Conservation (phyloP, 352 stramenopile genomes). For the Peronospora farinosa region DNA sequence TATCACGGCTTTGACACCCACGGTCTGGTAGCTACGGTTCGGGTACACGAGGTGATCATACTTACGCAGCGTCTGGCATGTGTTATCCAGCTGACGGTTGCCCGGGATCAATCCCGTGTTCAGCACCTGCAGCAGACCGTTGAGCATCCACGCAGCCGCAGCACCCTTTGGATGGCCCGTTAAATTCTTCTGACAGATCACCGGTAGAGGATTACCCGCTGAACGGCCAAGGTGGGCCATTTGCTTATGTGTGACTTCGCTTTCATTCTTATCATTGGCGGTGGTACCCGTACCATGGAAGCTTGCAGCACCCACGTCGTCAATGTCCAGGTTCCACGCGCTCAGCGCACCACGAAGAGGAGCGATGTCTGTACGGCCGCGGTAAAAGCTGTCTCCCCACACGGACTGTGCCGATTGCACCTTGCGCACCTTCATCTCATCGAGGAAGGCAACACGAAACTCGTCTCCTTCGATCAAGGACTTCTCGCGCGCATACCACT, state of each 20-base stretch:
- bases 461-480: conserved; percentile 32
- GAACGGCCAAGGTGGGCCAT: conserved; percentile 70
- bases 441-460: conserved; percentile 39
- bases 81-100: conserved; percentile 83
- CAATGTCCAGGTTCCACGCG: conserved; percentile 71
- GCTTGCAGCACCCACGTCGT: conserved; percentile 76
- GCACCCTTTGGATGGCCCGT: conserved; percentile 82
- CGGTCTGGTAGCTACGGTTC: conserved; percentile 73
- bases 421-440: conserved; percentile 66
- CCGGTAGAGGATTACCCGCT: conserved; percentile 61
- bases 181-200: conserved; percentile 80
- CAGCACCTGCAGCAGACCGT: conserved; percentile 76
- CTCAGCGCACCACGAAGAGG: conserved; percentile 68
- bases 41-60: conserved; percentile 79
- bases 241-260: conserved; percentile 82
- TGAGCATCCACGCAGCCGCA: conserved; percentile 78
- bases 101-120: conserved; percentile 69
- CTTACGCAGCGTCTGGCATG: conserved; percentile 53
- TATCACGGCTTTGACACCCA: conserved; percentile 69
- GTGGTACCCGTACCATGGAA: conserved; percentile 84
- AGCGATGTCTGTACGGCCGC: conserved; percentile 52
- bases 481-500: conserved; percentile 64
- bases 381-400: conserved; percentile 69
- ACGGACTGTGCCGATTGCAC: conserved; percentile 54
- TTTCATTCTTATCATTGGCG: conserved; percentile 86